These are phyloP conservation scores for Apodospora peruviana DNA, from an alignment of 495 filamentous ascomycete species.

Conservation along the genomic window DNA sequence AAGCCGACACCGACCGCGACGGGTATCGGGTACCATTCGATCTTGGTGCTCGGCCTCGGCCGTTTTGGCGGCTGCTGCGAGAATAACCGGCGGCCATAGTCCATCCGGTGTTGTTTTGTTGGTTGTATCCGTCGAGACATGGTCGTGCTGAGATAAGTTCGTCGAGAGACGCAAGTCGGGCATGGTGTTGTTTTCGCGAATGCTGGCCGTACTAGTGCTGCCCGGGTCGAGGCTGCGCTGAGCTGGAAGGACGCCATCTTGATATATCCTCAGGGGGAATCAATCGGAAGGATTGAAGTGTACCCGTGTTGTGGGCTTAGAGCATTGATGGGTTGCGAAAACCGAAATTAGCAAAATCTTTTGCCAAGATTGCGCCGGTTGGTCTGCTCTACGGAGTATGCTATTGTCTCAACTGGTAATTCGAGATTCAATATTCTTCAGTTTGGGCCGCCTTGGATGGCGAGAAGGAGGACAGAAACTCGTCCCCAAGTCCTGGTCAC, in stretches of 20 bases:
- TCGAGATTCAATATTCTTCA: too few species aligned
- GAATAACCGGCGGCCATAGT: conserved; percentile 19
- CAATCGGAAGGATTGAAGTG: too few species aligned
- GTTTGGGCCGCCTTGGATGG: too few species aligned
- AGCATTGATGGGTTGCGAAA: conserved; percentile 1
- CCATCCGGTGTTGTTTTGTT: background rate
- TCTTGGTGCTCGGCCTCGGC: conserved; percentile 57
- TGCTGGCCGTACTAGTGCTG: conserved; percentile 19
- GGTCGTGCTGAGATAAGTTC: conserved; percentile 6
- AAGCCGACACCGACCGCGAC: conserved; percentile 84
- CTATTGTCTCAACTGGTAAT: too few species aligned
- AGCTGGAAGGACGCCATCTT: conserved; percentile 21
- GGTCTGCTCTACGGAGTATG: too few species aligned
- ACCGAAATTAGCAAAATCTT: too few species aligned
- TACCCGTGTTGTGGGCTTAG: background rate
- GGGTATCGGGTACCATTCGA: conserved; percentile 96
- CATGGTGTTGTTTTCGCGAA: conserved; percentile 8
- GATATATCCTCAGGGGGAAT: too few species aligned
- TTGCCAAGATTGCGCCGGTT: too few species aligned
- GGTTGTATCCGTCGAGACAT: conserved; percentile 12
- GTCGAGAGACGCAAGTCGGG: conserved; percentile 11
- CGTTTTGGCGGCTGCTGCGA: conserved; percentile 31
- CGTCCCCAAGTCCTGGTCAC: too few species aligned
- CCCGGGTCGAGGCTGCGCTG: conserved; percentile 13
- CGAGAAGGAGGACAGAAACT: too few species aligned